A percentile compares a stretch with the other conserved stretches of the same genome.
Conservation (phyloP, 352 stramenopile genomes). For the Phytophthora aleatoria region DNA sequence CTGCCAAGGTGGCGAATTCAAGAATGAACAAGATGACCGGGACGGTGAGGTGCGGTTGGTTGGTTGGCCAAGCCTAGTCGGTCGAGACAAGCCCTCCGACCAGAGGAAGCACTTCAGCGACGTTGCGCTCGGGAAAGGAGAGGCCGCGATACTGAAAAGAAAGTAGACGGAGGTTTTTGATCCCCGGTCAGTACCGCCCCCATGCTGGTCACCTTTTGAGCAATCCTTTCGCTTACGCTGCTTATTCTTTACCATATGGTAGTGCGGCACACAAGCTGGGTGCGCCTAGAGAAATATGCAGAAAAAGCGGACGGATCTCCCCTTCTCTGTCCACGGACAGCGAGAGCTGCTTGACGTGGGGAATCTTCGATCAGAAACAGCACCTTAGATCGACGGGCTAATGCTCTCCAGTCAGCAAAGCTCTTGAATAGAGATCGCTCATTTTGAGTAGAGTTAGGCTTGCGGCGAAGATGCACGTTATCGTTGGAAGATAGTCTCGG, state of each 20-base stretch:
- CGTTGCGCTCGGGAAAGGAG: slow-evolving; percentile 18
- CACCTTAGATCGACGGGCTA: too few relatives aligned
- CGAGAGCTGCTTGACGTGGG: not conserved
- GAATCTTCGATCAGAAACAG: slow-evolving; percentile 4
- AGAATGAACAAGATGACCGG: slow-evolving; percentile 28
- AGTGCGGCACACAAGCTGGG: not conserved
- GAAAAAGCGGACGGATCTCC: slow-evolving; percentile 1
- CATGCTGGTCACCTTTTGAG: slow-evolving; percentile 2
- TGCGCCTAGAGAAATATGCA: slow-evolving; percentile 11
- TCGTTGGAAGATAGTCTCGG: not conserved
- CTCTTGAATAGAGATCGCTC: not conserved
- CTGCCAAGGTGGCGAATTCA: slow-evolving; percentile 24
- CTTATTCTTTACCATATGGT: slow-evolving; percentile 6
- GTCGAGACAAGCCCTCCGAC: slow-evolving; percentile 9
- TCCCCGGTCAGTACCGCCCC: not conserved
- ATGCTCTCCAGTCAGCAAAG: not conserved
- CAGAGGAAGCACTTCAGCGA: slow-evolving; percentile 7
- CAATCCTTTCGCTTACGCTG: slow-evolving; percentile 2
- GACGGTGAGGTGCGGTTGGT: not conserved
- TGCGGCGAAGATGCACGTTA: not conserved
- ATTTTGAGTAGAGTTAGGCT: not conserved
- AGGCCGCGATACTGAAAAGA: slow-evolving; percentile 1
- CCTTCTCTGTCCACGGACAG: slow-evolving; percentile 6
- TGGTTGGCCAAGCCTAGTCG: not conserved
- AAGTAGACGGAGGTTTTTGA: slow-evolving; percentile 1